These are phyloP conservation scores for Vaccinium darrowii DNA, from an alignment of 148 eudicot genomes.

Conservation along the genomic window DNA sequence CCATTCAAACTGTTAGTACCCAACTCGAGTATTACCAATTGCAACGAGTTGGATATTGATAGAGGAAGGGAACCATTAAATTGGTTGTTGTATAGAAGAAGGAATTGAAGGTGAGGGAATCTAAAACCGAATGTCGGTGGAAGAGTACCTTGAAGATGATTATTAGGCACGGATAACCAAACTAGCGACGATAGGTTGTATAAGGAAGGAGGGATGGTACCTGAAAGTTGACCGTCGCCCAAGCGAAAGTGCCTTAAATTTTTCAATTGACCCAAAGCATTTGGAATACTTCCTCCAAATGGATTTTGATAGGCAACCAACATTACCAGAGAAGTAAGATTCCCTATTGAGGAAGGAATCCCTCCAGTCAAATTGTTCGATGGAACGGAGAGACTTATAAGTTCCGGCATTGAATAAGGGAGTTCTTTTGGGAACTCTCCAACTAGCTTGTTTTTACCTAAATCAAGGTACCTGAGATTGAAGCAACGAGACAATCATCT, in stretches of 20 bases:
- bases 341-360: background rate
- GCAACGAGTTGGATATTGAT: constrained; percentile 14
- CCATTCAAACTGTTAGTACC: background rate
- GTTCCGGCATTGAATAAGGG: background rate
- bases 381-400: fast-evolving
- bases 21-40: background rate
- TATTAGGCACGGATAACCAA: fast-evolving
- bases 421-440: background rate
- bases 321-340: background rate
- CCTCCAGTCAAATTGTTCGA: background rate
- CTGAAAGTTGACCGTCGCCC: background rate
- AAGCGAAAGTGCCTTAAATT: background rate
- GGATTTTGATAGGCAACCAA: background rate
- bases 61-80: constrained; percentile 14
- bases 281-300: background rate
- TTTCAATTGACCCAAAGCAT: background rate
- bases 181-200: background rate
- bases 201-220: background rate
- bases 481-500: background rate
- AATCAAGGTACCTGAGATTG: background rate
- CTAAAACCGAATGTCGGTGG: background rate
- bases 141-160: background rate
- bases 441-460: background rate
- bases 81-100: background rate
- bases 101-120: background rate